These are phyloP conservation scores for Ceratocystis destructans DNA, from an alignment of 2,329 filamentous ascomycete genomes.

Conservation along the genomic window DNA sequence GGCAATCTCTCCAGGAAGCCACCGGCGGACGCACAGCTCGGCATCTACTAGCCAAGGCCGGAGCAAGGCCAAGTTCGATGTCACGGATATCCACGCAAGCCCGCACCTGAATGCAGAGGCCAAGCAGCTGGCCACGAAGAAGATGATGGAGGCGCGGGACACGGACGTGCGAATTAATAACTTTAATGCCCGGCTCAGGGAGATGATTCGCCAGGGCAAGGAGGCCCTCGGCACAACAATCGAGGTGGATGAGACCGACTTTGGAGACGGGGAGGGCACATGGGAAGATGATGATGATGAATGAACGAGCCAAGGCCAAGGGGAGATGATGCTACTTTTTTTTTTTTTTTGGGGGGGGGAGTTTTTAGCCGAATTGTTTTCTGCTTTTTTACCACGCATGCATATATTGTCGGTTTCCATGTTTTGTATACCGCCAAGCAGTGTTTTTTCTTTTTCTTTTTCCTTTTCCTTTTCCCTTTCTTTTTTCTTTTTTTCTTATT, in stretches of 20 bases:
- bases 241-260: conserved; percentile 42
- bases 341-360: neutral
- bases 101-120: conserved; percentile 51
- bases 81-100: conserved; percentile 28
- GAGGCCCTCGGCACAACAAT: conserved; percentile 68
- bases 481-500: no score
- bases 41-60: neutral
- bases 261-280: conserved; percentile 28
- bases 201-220: conserved; percentile 79
- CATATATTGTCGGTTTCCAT: no score
- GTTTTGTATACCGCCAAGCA: no score
- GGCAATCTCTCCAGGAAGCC: neutral
- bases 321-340: neutral
- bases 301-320: neutral
- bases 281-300: conserved; percentile 15
- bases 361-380: neutral
- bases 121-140: conserved; percentile 56
- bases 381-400: neutral
- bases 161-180: conserved; percentile 66
- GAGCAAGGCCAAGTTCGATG: conserved; percentile 17
- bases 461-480: no score
- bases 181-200: conserved; percentile 65
- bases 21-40: conserved; percentile 6
- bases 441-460: no score
- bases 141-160: conserved; percentile 59